Base-by-base conservation (phyloP, 345 rosid species). In the Carallia pectinifolia region DNA sequence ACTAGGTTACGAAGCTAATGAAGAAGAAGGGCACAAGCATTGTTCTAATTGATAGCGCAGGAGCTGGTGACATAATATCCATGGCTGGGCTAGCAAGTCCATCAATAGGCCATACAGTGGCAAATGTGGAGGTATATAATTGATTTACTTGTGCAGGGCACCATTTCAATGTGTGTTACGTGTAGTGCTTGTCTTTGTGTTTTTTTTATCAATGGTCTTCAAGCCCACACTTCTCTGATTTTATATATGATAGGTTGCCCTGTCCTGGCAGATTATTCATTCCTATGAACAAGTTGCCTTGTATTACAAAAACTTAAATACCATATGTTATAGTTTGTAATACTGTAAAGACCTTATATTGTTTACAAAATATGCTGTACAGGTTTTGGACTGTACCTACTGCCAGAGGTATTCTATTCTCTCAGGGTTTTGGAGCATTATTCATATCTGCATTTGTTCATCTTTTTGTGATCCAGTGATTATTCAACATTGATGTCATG, bases 21-120 rank as follows among this genome's bases (percentile, higher is more conserved):
- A 95, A 92, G 79, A 95, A 95, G 92, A 92, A 85, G 85, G 99
- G 99, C 12, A 95, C 98, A 66, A 76, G 83, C 79, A 84, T 89
- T 75, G 87, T 78, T 81, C 81, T 83, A 23, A 90, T 89, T 78
- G 99, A 92, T 58, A 76, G 82, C 56, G 97, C 97, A 0, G 99
- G 97, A 75, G 97, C 99, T 53, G 99, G 99, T 69, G 99, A 95
- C 78, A 92, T 95, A 4, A 82, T 95, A 75, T 95, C 96, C 29
- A 79, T 95, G 84, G 96, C 99, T 65, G 97, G 99, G 82, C 67
- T 95, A 87, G 53, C 88, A 66, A 70, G 61, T 67, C 97, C 99
- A 77, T 82, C 97, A 54, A 95, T 95, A 65, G 99, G 99, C 76
- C 93, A 95, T 80, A 90, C 99, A 19, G 86, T 95, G 55, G 88